phyloP scores from a whole-genome alignment of 2,329 filamentous ascomycete species.

The Fusarium sp. region DNA sequence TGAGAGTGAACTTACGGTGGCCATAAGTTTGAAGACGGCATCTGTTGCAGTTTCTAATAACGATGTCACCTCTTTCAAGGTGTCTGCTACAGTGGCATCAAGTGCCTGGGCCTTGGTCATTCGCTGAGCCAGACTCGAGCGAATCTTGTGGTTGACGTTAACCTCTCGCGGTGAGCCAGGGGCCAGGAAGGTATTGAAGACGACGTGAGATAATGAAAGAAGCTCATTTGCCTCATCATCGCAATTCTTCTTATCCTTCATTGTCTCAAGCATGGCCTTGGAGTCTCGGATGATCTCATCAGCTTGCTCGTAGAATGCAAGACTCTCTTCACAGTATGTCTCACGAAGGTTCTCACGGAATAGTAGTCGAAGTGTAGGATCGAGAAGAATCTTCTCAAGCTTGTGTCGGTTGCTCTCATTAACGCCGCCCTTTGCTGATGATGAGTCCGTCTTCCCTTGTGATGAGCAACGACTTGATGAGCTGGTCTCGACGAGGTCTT shows the following conservation, averaged over 20 bases:
- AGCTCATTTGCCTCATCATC: conserved; percentile 93
- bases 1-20: conserved; percentile 78
- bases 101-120: conserved; percentile 98
- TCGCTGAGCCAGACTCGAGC: conserved; percentile 90
- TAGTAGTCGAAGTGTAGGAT: conserved; percentile 86
- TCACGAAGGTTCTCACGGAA: conserved; percentile 95
- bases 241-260: conserved; percentile 71
- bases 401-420: conserved; percentile 94
- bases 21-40: conserved; percentile 98
- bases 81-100: conserved; percentile 90
- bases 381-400: conserved; percentile 90
- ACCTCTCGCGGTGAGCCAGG: conserved; percentile 96
- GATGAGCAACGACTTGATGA: conserved; percentile 68
- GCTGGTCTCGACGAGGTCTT: conserved; percentile 71
- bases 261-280: conserved; percentile 68
- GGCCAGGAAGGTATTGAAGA: conserved; percentile 98
- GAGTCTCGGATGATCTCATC: conserved; percentile 84
- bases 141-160: conserved; percentile 95
- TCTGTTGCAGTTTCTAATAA: conserved; percentile 95
- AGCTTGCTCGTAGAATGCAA: conserved; percentile 95
- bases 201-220: conserved; percentile 92
- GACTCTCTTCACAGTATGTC: conserved; percentile 96
- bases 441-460: conserved; percentile 66
- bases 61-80: conserved; percentile 86
- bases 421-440: conserved; percentile 66